Base-by-base conservation (phyloP, 2,329 filamentous ascomycete species). In the Fusarium longipes region DNA sequence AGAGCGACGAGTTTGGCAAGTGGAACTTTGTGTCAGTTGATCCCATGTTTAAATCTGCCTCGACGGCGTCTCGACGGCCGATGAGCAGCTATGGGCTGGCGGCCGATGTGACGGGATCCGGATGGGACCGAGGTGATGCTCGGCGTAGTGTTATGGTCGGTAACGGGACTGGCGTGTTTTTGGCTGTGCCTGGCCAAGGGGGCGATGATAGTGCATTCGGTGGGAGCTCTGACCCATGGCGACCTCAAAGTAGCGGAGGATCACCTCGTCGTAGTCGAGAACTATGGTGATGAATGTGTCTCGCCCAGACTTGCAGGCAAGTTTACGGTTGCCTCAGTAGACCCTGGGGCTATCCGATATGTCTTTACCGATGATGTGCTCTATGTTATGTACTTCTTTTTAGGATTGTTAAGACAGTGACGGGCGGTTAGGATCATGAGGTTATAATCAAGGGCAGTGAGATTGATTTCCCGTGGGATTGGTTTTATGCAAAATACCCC, bases 1-100 rank as follows among this genome's bases (percentile, higher is more conserved):
- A 88, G 76, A 82, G 83, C 63, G 83, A 87, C 51, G 85, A 88
- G 68, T 82, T 84, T 63, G 77, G 86, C 38, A 82, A 85, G 69
- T 89, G 86, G 86, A 86, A 84, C 54, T 87, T 86, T 73, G 81
- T 85, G 45, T 82, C 83, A 55, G 81, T 88, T 57, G 75, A 74
- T 70, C 78, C 75, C 58, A 59, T 76, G 58, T 63, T 76, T 44
- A 65, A 32, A 44, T 61, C 63, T 67, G 73, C 67, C 60, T 73
- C 67, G 64, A 74, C 49, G 57, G 70, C 45, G 55, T 66, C 63
- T 32, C 70, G 73, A 14, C 81, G 85, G 33, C 85, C 85, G 30
- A 76, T 83, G 54, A 88, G 86, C 75, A 85, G 82, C 71, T 88
- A 87, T 73, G 86, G 86, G 15, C 80, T 88, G 33, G 82, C 81